These are phyloP conservation scores for Thuidium tamariscinum DNA, from an alignment of 225 moss, liverwort and hornwort species.

Conservation along the genomic window DNA sequence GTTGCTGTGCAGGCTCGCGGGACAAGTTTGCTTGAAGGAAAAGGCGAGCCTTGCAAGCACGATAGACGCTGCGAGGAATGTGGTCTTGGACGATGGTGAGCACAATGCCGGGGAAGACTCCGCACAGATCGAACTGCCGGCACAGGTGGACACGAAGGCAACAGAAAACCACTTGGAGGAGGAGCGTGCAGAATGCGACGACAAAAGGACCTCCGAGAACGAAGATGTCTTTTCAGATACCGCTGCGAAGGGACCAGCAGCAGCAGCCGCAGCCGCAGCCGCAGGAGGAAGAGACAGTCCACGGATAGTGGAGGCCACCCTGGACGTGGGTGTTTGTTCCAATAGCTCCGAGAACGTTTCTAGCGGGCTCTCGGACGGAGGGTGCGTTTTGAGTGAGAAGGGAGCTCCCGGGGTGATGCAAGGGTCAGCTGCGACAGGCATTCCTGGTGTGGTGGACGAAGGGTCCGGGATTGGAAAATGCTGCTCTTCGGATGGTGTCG, in stretches of 20 bases:
- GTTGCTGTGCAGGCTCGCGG: constrained; percentile 36
- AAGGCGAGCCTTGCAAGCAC: constrained; percentile 16
- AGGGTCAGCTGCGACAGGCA: constrained; percentile 24
- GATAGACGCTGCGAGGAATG: constrained; percentile 25
- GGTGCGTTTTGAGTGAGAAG: constrained; percentile 30
- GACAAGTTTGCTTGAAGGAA: constrained; percentile 48
- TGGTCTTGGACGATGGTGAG: not conserved
- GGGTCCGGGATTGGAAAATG: constrained; percentile 84
- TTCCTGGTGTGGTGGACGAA: constrained; percentile 60
- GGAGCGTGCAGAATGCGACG: constrained; percentile 7
- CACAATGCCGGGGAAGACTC: not conserved
- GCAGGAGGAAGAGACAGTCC: constrained; percentile 12
- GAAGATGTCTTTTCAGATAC: constrained; percentile 26
- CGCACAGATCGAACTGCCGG: constrained; percentile 18
- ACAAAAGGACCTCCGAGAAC: not conserved
- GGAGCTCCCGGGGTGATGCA: constrained; percentile 28
- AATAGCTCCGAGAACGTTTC: constrained; percentile 74
- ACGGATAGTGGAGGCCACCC: constrained; percentile 26
- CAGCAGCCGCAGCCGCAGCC: not conserved
- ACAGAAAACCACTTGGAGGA: constrained; percentile 17
- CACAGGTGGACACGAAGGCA: constrained; percentile 8
- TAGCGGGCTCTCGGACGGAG: constrained; percentile 59
- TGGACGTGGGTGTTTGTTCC: constrained; percentile 60
- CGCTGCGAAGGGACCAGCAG: constrained; percentile 27
- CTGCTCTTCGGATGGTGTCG: constrained; percentile 78